Conservation (phyloP, 148 eudicot genomes). For the Limonium bicolor region DNA sequence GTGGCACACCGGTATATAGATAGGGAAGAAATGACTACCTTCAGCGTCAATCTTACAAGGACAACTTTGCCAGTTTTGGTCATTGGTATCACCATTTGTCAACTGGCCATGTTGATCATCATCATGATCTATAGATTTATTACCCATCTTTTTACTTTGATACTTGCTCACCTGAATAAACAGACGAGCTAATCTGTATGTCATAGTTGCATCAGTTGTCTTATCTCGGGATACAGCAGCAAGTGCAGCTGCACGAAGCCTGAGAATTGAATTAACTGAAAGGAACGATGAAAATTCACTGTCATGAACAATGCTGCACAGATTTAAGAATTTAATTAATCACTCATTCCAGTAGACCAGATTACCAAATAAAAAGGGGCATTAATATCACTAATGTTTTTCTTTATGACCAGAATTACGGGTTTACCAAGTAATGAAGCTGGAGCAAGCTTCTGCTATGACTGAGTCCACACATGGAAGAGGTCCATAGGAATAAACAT, state of each 20-base stretch:
- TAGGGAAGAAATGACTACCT: constrained; percentile 3
- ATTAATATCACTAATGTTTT: background rate
- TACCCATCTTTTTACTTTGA: constrained; percentile 10
- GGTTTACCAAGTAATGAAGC: constrained; percentile 42
- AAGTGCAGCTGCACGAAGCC: constrained; percentile 61
- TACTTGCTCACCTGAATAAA: constrained; percentile 31
- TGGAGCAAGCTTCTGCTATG: constrained; percentile 55
- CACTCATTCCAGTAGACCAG: background rate
- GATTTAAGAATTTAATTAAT: background rate
- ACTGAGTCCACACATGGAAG: constrained; percentile 66
- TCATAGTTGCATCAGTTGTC: constrained; percentile 26
- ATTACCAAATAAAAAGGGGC: background rate
- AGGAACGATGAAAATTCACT: constrained; percentile 65
- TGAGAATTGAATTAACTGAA: constrained; percentile 53
- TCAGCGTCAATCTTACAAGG: background rate
- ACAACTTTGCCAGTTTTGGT: background rate
- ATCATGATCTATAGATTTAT: constrained; percentile 8
- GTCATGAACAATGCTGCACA: constrained; percentile 56
- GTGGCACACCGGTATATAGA: background rate
- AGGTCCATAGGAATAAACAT: constrained; percentile 62
- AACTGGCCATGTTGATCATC: background rate
- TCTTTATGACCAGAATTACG: background rate
- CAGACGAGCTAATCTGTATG: constrained; percentile 32
- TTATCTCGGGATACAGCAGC: constrained; percentile 33
- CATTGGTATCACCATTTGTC: background rate